A percentile compares a stretch with the other conserved stretches of the same genome.
phyloP scores from a whole-genome alignment of 2,329 filamentous ascomycete genomes.

The Cladosporium sp. region DNA sequence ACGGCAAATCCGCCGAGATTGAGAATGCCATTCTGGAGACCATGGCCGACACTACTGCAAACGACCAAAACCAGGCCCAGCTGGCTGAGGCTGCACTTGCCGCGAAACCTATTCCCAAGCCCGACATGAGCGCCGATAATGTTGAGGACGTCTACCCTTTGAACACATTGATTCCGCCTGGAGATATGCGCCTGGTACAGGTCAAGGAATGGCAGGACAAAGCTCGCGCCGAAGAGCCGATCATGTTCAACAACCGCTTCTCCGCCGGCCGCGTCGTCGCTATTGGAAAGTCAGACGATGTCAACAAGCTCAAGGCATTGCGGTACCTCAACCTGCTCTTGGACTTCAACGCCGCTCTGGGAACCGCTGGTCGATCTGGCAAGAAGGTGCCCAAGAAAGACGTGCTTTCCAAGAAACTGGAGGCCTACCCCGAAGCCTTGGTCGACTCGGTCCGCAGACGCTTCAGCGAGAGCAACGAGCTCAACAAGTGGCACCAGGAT shows the following conservation, averaged over 20 bases:
- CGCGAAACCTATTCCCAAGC: slow-evolving; percentile 65
- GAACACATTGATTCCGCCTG: slow-evolving; percentile 58
- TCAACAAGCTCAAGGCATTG: slow-evolving; percentile 42
- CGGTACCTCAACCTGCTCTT: slow-evolving; percentile 44
- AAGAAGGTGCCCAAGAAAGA: slow-evolving; percentile 55
- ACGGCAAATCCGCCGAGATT: slow-evolving; percentile 44
- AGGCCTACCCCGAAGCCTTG: slow-evolving; percentile 52
- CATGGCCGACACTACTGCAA: slow-evolving; percentile 55
- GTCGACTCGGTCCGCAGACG: slow-evolving; percentile 62
- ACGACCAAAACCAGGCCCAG: slow-evolving; percentile 62
- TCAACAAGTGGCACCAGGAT: slow-evolving; percentile 67
- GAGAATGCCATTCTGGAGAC: slow-evolving; percentile 56
- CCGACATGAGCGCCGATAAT: slow-evolving; percentile 60
- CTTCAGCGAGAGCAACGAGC: slow-evolving; percentile 56
- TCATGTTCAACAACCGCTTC: slow-evolving; percentile 55
- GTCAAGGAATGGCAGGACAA: slow-evolving; percentile 70
- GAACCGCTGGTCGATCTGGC: slow-evolving; percentile 26
- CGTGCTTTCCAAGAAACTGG: slow-evolving; percentile 52
- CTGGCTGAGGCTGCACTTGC: slow-evolving; percentile 59
- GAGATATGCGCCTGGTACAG: slow-evolving; percentile 61
- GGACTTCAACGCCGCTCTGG: slow-evolving; percentile 40
- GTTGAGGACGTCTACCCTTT: slow-evolving; percentile 69
- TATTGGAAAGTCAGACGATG: slow-evolving; percentile 48
- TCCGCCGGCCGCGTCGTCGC: slow-evolving; percentile 59
- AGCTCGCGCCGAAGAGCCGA: slow-evolving; percentile 51